Base-by-base conservation (phyloP, 116 monocot species). In the Phalaenopsis hybrid region DNA sequence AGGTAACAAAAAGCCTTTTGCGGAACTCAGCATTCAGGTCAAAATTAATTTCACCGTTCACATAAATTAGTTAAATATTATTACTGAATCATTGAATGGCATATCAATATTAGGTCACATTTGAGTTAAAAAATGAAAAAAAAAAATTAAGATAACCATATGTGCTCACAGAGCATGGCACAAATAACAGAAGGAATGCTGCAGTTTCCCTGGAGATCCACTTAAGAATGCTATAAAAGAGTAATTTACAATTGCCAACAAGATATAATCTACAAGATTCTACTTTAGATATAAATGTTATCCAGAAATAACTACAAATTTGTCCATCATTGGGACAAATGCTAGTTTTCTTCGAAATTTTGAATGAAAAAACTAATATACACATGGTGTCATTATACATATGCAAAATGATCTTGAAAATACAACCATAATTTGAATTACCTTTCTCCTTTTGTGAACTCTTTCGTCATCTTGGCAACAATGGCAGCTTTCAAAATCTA, bases 401-500 rank as follows among this genome's bases (percentile, higher is more conserved):
- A 4, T 45, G n/a, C 20, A 1, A 44, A 45, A 67, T 67, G 8
- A 75, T 75, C 18, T n/a, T 8, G n/a, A 46, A 75, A 75, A 44
- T 8, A 45, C 8, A 44, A 6, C 12, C n/a, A 75, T 5, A 51
- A 44, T 46, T 18, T 76, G 1, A 67, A 70, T 15, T 86, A 91
- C 90, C 90, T 90, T 88, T 81, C 84, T 91, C 72, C 79, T 88
- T 77, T 85, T 88, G 75, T 72, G 25, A 13, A 23, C n/a, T 84
- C 81, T 86, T 69, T 75, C 78, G 55, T 57, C 74, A 28, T 58
- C 85, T 81, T 76, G 55, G 80, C 51, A 79, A 51, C 82, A 78
- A 61, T 55, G 44, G 61, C 44, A 52, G 13, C 51, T 43, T 49
- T 23, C 75, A n/a, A 63, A 45, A 72, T 70, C 90, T 91, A 84